phyloP scores from a whole-genome alignment of 192 early-diverging fungal genomes.

The Backusella parvicylindrica region DNA sequence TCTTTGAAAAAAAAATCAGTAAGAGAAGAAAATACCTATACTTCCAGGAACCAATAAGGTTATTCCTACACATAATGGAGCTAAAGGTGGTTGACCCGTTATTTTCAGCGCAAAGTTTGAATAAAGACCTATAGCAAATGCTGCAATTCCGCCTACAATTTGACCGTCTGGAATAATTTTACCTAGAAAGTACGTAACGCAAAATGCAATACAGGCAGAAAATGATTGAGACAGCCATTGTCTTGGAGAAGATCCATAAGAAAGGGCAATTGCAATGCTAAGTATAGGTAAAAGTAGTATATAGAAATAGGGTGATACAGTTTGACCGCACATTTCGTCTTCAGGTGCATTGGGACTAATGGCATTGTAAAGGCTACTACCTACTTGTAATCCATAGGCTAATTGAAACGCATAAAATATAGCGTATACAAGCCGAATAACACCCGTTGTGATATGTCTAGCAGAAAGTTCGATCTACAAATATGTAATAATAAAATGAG shows the following conservation, averaged over 20 bases:
- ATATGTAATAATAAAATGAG: not conserved
- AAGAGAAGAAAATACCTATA: slow-evolving; percentile 22
- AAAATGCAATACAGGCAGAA: slow-evolving; percentile 14
- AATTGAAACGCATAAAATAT: slow-evolving; percentile 73
- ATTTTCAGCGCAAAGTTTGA: slow-evolving; percentile 30
- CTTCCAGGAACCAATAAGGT: slow-evolving; percentile 82
- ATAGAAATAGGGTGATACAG: slow-evolving; percentile 32
- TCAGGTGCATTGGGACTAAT: slow-evolving; percentile 21
- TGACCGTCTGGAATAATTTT: slow-evolving; percentile 24
- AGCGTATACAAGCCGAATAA: slow-evolving; percentile 37
- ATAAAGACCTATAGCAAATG: slow-evolving; percentile 33
- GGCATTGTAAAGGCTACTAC: slow-evolving; percentile 28
- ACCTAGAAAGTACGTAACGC: slow-evolving; percentile 20
- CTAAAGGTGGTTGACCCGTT: slow-evolving; percentile 48
- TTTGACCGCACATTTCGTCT: slow-evolving; percentile 8
- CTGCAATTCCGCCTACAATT: slow-evolving; percentile 23
- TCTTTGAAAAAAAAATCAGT: not conserved
- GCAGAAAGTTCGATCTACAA: slow-evolving; percentile 75
- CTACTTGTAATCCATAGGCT: slow-evolving; percentile 65
- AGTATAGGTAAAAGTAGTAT: slow-evolving; percentile 43
- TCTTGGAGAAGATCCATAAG: slow-evolving; percentile 54
- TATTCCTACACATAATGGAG: slow-evolving; percentile 78
- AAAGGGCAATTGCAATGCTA: slow-evolving; percentile 49
- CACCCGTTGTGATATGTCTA: slow-evolving; percentile 83
- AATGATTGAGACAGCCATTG: slow-evolving; percentile 27